phyloP scores from a whole-genome alignment of 495 filamentous ascomycete species.

The Penicillium malachiteum region DNA sequence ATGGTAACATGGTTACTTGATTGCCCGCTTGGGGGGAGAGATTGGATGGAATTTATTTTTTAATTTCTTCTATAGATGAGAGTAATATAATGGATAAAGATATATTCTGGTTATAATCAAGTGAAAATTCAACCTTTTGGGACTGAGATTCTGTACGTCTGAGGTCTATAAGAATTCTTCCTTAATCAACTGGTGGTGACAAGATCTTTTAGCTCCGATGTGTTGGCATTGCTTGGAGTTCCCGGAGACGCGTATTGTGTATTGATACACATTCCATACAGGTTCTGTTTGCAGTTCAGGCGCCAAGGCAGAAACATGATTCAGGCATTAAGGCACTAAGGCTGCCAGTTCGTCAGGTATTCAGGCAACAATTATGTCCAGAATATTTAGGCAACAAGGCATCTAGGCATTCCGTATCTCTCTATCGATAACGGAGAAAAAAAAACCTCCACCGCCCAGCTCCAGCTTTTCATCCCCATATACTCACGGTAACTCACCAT shows the following conservation, averaged over 20 bases:
- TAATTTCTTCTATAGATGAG: background rate
- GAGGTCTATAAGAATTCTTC: background rate
- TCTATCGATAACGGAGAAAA: constrained; percentile 30
- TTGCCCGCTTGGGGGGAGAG: background rate
- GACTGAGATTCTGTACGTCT: background rate
- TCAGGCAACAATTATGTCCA: background rate
- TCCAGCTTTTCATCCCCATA: constrained; percentile 14
- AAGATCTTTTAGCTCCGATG: background rate
- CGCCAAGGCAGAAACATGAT: background rate
- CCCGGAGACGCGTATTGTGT: constrained; percentile 3
- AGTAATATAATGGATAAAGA: background rate
- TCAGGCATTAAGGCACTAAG: constrained; percentile 13
- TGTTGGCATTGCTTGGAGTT: background rate
- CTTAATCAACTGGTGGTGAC: background rate
- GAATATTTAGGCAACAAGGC: constrained; percentile 10
- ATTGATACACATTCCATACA: constrained; percentile 6
- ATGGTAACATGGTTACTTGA: constrained; percentile 3
- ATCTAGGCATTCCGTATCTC: background rate
- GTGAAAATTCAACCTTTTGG: background rate
- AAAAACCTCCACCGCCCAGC: constrained; percentile 18
- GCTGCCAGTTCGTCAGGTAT: background rate
- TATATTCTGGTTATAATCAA: background rate
- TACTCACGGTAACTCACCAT: constrained; percentile 7
- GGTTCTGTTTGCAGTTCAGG: constrained; percentile 2
- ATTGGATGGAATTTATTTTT: too few species aligned